Base-by-base conservation (phyloP, 495 filamentous ascomycete species). In the Hypoxylon fragiforme region DNA sequence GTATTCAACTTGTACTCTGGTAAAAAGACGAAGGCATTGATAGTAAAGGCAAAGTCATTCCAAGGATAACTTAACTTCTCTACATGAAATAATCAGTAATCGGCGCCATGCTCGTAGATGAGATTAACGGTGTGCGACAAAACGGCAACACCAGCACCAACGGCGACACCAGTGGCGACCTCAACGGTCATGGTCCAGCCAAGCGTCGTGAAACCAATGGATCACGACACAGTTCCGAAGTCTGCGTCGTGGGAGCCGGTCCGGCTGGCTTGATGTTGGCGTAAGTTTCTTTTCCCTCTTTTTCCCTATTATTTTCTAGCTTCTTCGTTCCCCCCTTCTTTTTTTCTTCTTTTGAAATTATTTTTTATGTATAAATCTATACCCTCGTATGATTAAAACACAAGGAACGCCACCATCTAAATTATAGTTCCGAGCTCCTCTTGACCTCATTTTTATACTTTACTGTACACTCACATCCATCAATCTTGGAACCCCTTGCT, bases 191-290 rank as follows among this genome's bases (percentile, higher is more conserved):
- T 45, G 54, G 50, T 35, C 55, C 55, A 54, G 59, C 54, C 35
- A 64, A 60, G 38, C 61, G 50, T 24, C 54, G 61, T 56, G 56
- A 64, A 60, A 60, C 56, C 44, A 58, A 58, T 20, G 57, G 64
- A 39, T 66, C 60, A 34, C 60, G 66, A 24, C 73, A 65, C 44
- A 55, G 48, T 14, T 65, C 75, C 3, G 76, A 82, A 41, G 85
- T 90, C 7, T 81, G 84, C 31, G 77, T 90, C 19, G 83, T 86
- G 35, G 86, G 86, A 11, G 86, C 86, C 34, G 86, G 86, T 5
- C 86, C 86, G 1, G 80, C 84, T 7, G 86, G 86, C 15, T 66
- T 88, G 48, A 87, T 88, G 83, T 77, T 88, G 50, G 84, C 85
- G 74, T 84, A 72, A 36, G 75, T 69, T 14, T n/a, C 18, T 18